These are phyloP conservation scores for Geotrichum histeridarum DNA, from an alignment of 1,139 yeast species.

Conservation along the genomic window DNA sequence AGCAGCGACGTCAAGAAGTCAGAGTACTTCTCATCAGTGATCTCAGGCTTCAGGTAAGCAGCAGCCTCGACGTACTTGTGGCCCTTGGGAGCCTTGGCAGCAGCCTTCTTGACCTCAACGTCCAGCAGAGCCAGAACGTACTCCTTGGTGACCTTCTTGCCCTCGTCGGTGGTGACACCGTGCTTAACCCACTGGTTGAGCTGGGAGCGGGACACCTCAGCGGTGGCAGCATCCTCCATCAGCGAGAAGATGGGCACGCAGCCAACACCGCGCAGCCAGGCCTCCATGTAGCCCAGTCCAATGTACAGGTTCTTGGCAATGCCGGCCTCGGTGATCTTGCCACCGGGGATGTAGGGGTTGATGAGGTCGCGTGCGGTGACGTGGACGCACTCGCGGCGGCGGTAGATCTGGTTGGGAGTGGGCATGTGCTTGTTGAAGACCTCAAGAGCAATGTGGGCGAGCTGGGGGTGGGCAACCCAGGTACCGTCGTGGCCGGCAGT, in stretches of 20 bases:
- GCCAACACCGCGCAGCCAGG: conserved; percentile 76
- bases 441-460: conserved; percentile 68
- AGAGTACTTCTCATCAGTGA: conserved; percentile 32
- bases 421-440: conserved; percentile 80
- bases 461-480: conserved; percentile 80
- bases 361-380: conserved; percentile 65
- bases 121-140: conserved; percentile 52
- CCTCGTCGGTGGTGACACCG: conserved; percentile 56
- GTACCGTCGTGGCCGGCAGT: conserved; percentile 74
- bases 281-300: conserved; percentile 75
- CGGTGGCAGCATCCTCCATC: conserved; percentile 88
- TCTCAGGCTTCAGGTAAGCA: conserved; percentile 34
- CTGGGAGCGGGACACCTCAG: conserved; percentile 78
- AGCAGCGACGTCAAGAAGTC: conserved; percentile 47
- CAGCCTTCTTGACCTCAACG: conserved; percentile 60
- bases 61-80: conserved; percentile 44
- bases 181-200: conserved; percentile 83
- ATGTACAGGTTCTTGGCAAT: conserved; percentile 64
- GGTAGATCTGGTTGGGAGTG: conserved; percentile 74
- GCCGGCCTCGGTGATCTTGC: conserved; percentile 65
- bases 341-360: conserved; percentile 63
- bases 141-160: conserved; percentile 55
- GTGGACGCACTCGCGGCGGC: conserved; percentile 44
- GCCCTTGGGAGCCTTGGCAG: conserved; percentile 49
- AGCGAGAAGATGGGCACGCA: conserved; percentile 77